Percentiles rank a stretch among this genome's conserved stretches.
Conservation (phyloP, 768 basidiomycete species). For the Russula brevipes region DNA sequence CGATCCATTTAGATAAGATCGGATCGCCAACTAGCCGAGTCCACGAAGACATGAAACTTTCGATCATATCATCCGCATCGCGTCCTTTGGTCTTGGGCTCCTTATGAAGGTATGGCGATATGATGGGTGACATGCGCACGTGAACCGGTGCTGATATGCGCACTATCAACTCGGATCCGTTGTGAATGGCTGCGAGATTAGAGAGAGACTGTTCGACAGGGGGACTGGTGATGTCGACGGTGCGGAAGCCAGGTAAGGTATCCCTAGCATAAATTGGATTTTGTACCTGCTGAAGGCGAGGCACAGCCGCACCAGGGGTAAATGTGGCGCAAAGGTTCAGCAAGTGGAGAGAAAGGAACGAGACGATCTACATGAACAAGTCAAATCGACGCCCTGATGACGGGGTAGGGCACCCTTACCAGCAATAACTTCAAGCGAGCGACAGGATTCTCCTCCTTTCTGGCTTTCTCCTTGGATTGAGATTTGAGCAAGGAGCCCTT, state of each 20-base stretch:
- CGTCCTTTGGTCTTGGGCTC: constrained; percentile 6
- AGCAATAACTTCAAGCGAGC: constrained; percentile 85
- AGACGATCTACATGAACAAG: constrained; percentile 53
- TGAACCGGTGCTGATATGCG: constrained; percentile 59
- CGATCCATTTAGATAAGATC: constrained; percentile 91
- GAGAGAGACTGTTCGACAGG: constrained; percentile 46
- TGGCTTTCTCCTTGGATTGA: constrained; percentile 34
- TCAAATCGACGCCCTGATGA: constrained; percentile 2
- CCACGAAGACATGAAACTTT: constrained; percentile 88
- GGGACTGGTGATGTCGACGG: constrained; percentile 67
- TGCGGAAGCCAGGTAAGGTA: constrained; percentile 34
- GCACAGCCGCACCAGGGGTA: constrained; percentile 52
- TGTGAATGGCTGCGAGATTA: constrained; percentile 33
- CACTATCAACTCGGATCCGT: constrained; percentile 43
- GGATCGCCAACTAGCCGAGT: constrained; percentile 90
- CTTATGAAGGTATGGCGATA: constrained; percentile 25
- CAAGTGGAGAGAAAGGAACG: constrained; percentile 87
- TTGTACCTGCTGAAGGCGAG: constrained; percentile 42
- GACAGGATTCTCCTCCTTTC: constrained; percentile 71
- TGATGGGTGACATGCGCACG: constrained; percentile 42
- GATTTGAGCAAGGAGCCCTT: constrained; percentile 45
- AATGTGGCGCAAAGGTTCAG: constrained; percentile 92
- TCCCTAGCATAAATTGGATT: constrained; percentile 27
- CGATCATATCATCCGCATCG: constrained; percentile 51
- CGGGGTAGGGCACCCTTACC: constrained; percentile 34